These are phyloP conservation scores for Elsinoe necatrix DNA, from an alignment of 2,329 filamentous ascomycete species.

Conservation along the genomic window DNA sequence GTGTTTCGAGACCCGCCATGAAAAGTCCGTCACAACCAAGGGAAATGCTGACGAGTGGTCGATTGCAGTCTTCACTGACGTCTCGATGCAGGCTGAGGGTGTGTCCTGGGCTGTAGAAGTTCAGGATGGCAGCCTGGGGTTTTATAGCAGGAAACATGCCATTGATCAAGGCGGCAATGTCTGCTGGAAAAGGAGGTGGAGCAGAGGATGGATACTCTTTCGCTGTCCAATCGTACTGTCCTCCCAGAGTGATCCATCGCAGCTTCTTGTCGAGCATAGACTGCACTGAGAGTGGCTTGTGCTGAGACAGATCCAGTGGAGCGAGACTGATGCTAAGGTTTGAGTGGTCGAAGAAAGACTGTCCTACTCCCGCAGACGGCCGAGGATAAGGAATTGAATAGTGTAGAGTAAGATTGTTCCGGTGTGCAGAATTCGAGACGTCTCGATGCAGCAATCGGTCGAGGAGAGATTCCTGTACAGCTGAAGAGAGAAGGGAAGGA, in stretches of 20 bases:
- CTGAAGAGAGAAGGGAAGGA: constrained; percentile 62
- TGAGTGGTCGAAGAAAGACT: constrained; percentile 47
- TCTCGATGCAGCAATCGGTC: constrained; percentile 69
- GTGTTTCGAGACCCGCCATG: constrained; percentile 61
- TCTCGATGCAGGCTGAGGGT: constrained; percentile 90
- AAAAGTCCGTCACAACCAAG: constrained; percentile 88
- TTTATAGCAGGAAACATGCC: constrained; percentile 66
- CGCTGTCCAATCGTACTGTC: constrained; percentile 92
- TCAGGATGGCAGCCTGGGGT: constrained; percentile 86
- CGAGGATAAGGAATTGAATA: constrained; percentile 59
- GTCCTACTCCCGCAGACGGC: constrained; percentile 27
- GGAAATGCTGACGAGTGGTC: constrained; percentile 74
- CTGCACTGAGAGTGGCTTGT: constrained; percentile 61
- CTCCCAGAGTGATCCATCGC: constrained; percentile 89
- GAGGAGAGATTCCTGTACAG: constrained; percentile 61
- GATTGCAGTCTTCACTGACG: constrained; percentile 75
- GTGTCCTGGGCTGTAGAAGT: constrained; percentile 84
- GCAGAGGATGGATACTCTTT: constrained; percentile 65
- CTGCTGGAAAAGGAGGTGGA: constrained; percentile 64
- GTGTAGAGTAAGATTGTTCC: constrained; percentile 85
- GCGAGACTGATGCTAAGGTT: constrained; percentile 23
- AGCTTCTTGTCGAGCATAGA: constrained; percentile 71
- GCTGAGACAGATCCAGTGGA: constrained; percentile 64
- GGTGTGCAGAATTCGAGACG: constrained; percentile 62
- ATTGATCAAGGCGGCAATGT: constrained; percentile 61